Evolutionary conservation across 768 basidiomycete species (phyloP), one percentile per base, ranked within the genome.

Genomic region (Lactarius tabidus): DNA sequence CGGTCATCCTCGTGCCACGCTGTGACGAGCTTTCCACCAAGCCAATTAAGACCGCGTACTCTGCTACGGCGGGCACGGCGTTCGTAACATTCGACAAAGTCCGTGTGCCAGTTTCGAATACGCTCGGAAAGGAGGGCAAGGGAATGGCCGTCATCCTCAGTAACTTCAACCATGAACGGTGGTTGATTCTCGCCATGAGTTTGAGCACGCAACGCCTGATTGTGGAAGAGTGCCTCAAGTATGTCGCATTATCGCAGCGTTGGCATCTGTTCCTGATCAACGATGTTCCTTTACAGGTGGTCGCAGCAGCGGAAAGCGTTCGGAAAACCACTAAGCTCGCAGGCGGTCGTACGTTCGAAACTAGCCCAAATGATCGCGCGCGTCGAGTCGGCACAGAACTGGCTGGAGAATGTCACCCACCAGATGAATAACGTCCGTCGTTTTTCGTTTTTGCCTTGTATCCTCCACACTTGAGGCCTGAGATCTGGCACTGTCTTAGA

Each of bases 171-270:
- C 91, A 93, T 72, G 92, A 93, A 72, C 84, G 92, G 59, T 93
- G 91, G 91, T 91, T 93, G 88, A 89, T 93, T 62, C 82, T 83
- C 35, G 82, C 82, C 60, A 85, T 84, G 54, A 87, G 86, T 57
- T 80, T 91, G 66, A 79, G 88, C 48, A 84, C 89, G 39, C 93
- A 95, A 70, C 83, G 95, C 48, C 75, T 88, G 28, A 81, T 91
- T 52, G 90, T 95, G 20, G 95, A 96, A 73, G 95, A 97, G 75
- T 93, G 90, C 72, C 78, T 96, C 70, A 95, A 94, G 88, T 90
- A 67, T 41, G 79, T 72, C 41, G 43, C 2, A 15, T 65, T 35
- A 18, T 58, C 52, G 6, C 15, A 33, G 59, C n/a, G 26, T 23
- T 45, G 35, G 20, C 15, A n/a, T 12, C 54, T 28, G 29, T 29